Evolutionary conservation across 805 yeast species (phyloP), one percentile per base, ranked within the genome.

Genomic region (Saccharomycopsis selenospora): DNA sequence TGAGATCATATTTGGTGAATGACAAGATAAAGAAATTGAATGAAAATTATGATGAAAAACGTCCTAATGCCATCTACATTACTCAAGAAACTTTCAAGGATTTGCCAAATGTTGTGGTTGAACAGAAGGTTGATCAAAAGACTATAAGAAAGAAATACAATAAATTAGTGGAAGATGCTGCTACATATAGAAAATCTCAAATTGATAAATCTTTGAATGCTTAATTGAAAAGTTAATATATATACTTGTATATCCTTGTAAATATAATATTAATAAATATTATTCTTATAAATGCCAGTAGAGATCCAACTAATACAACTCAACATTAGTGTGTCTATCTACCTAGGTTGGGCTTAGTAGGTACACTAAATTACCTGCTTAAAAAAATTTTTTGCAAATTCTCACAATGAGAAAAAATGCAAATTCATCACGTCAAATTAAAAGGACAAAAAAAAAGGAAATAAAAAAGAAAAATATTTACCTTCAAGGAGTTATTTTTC

Each of bases 41-140:
- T 30, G 38, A 33, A 33, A 42, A 40, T 23, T 45, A 33, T 20
- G 43, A 47, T 22, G 53, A 50, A 40, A 51, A 44, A 24, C 29
- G 30, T 23, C 55, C 55, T n/a, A 43, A 51, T 46, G 55, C 52
- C 14, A 26, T 51, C 8, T 29, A 51, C 33, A 30, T 51, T 18
- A 45, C 36, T 36, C 40, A 48, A 24, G 33, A 41, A 2, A 26
- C 49, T 18, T 53, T 53, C 30, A 30, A 20, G 5, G 45, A 50
- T 29, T 50, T 53, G 43, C 52, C 52, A 11, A 53, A 53, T 17
- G 56, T 53, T 5, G 38, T 50, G 10, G 40, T 53, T 23, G 47
- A 44, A 20, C 33, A 40, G 23, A 29, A 26, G 8, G 13, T 46
- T 13, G 44, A 26, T 11, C 42, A 23, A 14, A 53, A 50, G 43